These are phyloP conservation scores for Crithidia mellificae DNA, from an alignment of 208 protist species.

Conservation along the genomic window DNA sequence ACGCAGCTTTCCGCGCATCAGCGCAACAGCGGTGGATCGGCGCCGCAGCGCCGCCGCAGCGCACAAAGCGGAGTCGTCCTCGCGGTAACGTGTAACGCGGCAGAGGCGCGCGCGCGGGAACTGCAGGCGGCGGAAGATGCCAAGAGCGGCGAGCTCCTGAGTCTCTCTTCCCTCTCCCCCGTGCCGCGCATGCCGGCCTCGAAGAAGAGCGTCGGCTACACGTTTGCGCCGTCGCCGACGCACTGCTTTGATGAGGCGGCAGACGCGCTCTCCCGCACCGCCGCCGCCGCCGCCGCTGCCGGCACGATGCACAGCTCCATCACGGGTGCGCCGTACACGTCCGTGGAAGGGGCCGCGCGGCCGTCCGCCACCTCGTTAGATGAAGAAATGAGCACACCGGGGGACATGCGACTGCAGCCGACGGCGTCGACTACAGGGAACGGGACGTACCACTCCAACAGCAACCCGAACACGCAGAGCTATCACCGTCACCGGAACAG, in stretches of 20 bases:
- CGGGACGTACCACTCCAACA: no score
- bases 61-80: slow-evolving; percentile 20
- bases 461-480: not conserved
- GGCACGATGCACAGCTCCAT: slow-evolving; percentile 1
- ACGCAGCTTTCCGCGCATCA: not conserved
- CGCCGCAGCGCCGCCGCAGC: not conserved
- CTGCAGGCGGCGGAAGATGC: slow-evolving; percentile 18
- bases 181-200: slow-evolving; percentile 5
- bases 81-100: slow-evolving; percentile 49
- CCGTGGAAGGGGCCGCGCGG: not conserved
- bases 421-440: no score
- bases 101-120: slow-evolving; percentile 37
- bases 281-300: not conserved
- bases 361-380: not conserved
- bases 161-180: slow-evolving; percentile 2
- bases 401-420: no score
- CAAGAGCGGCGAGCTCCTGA: slow-evolving; percentile 9
- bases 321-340: not conserved
- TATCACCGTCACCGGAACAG: not conserved
- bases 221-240: not conserved
- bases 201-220: not conserved
- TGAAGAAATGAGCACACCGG: slow-evolving; percentile 11
- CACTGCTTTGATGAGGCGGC: not conserved
- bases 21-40: not conserved
- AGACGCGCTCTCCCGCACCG: not conserved